Evolutionary conservation across 148 eudicot genomes (phyloP), one percentile per base, ranked within the genome.

Genomic region (Nepenthes gracilis): DNA sequence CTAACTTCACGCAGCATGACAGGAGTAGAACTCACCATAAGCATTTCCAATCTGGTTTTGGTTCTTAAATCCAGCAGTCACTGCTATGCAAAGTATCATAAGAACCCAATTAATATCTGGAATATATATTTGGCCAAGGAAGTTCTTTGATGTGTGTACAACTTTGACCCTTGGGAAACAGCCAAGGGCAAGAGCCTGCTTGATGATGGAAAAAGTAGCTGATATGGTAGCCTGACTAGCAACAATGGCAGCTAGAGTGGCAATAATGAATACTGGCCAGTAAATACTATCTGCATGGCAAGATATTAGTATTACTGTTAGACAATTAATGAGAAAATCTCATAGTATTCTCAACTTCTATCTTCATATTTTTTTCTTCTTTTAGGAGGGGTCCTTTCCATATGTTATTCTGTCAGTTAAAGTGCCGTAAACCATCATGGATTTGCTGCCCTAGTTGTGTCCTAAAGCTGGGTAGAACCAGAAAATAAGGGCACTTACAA

Each of bases 181-280:
- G 61, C 99, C 99, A 40, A 84, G 86, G 35, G 96, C 96, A 65
- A 77, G 74, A 43, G 99, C 95, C 68, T 93, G 99, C 73, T 84
- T 93, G 80, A 88, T 88, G 55, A 93, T 88, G 58, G 99, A 93
- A 72, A 93, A 93, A 47, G 95, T 86, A 35, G 99, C 99, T 23
- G 99, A 82, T 77, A 93, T 88, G 23, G 99, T 86, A 43, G 96
- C 99, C 65, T 93, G 99, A 75, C 99, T 93, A 38, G 99, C 99
- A 54, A 93, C 91, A 64, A 84, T 76, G 43, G 99, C 99, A 54
- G 99, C 89, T 63, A 93, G 57, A 66, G 96, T 93, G 14, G 99
- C 99, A 67, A 93, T 36, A 38, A 86, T 35, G 68, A 93, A 93
- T 47, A 82, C 84, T 2, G 99, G 99, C 99, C 99, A 93, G 73